A percentile compares a stretch with the other conserved stretches of the same genome.
phyloP scores from a whole-genome alignment of 2,329 filamentous ascomycete genomes.

The Diaporthe vexans region DNA sequence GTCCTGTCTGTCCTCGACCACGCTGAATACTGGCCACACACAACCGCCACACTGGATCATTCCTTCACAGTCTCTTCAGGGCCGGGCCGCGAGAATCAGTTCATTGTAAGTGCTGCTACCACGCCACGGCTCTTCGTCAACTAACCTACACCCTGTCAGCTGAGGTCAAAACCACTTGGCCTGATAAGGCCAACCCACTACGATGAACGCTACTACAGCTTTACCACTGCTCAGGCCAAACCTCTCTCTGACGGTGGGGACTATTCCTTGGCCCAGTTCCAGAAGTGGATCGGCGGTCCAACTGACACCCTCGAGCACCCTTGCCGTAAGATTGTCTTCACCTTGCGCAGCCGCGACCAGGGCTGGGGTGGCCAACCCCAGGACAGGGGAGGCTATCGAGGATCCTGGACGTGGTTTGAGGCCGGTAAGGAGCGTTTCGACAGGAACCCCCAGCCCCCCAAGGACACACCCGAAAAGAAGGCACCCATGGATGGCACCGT shows the following conservation, averaged over 20 bases:
- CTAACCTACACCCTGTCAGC: conserved; percentile 47
- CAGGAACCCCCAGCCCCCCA: conserved; percentile 40
- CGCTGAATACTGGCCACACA: conserved; percentile 74
- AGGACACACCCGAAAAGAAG: conserved; percentile 16
- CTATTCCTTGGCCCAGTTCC: conserved; percentile 50
- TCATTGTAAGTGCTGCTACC: conserved; percentile 54
- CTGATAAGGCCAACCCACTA: conserved; percentile 50
- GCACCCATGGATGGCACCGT: neutral
- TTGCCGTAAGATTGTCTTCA: conserved; percentile 73
- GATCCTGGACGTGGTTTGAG: conserved; percentile 75
- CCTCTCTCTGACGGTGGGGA: conserved; percentile 45
- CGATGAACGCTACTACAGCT: conserved; percentile 44
- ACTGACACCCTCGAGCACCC: conserved; percentile 60
- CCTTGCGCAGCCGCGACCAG: conserved; percentile 69
- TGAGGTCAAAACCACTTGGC: conserved; percentile 58
- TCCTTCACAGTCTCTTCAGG: conserved; percentile 11
- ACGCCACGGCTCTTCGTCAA: neutral
- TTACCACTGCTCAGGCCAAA: conserved; percentile 31
- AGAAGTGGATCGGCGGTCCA: conserved; percentile 56
- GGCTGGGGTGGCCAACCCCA: conserved; percentile 62
- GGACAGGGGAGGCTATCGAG: conserved; percentile 57
- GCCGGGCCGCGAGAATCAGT: conserved; percentile 51
- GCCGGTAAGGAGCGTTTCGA: conserved; percentile 71
- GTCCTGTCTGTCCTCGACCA: conserved; percentile 69
- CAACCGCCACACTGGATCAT: conserved; percentile 51